Percentiles rank a stretch among this genome's conserved stretches.
phyloP scores from a whole-genome alignment of 2,329 filamentous ascomycete species.

The Ophiostoma sp. region DNA sequence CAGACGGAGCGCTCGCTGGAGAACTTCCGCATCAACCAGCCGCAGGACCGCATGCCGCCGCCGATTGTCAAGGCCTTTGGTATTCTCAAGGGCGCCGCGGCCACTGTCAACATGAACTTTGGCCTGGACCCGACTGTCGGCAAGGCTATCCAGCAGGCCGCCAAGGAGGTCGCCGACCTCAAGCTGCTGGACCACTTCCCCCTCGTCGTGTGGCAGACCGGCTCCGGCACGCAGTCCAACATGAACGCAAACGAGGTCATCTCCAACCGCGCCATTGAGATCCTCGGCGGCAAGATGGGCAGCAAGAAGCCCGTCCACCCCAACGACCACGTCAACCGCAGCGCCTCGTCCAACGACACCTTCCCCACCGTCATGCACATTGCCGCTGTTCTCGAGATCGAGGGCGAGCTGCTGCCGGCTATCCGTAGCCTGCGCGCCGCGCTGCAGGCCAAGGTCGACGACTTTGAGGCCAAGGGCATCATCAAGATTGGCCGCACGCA shows the following conservation, averaged over 20 bases:
- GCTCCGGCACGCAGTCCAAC: constrained; percentile 97
- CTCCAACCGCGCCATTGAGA: constrained; percentile 97
- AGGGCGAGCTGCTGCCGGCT: constrained; percentile 76
- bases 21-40: constrained; percentile 99
- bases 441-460: constrained; percentile 80
- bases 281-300: constrained; percentile 87
- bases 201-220: constrained; percentile 98
- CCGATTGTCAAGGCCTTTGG: constrained; percentile 90
- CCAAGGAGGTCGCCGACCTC: constrained; percentile 83
- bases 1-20: constrained; percentile 93
- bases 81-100: constrained; percentile 93
- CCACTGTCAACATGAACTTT: constrained; percentile 90
- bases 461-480: constrained; percentile 77
- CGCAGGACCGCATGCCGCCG: constrained; percentile 95
- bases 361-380: constrained; percentile 99
- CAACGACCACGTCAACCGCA: constrained; percentile 99
- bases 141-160: constrained; percentile 89
- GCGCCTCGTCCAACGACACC: constrained; percentile 96
- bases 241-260: constrained; percentile 99
- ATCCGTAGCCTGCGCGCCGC: constrained; percentile 76
- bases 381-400: constrained; percentile 88
- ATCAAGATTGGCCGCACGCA: constrained; percentile 99
- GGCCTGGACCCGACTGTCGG: constrained; percentile 88
- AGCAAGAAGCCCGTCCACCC: constrained; percentile 98
- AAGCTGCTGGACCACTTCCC: constrained; percentile 97